phyloP scores from a whole-genome alignment of 2,329 filamentous ascomycete genomes.

The Sodiomyces alkalinus region DNA sequence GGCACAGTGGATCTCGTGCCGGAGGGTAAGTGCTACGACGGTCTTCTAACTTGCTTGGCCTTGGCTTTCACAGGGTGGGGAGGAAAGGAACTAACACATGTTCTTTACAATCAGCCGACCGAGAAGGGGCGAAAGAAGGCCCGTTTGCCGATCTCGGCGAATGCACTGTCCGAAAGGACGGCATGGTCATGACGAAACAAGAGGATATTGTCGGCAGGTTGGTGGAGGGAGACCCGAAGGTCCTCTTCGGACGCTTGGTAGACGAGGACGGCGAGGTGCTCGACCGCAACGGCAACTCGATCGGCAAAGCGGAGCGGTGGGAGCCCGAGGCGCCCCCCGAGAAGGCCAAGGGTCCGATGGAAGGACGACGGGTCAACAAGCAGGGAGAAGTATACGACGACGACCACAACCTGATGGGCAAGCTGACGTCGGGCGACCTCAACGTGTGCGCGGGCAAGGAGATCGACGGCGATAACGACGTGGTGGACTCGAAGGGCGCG shows the following conservation, averaged over 20 bases:
- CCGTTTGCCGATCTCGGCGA: constrained; percentile 53
- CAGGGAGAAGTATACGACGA: constrained; percentile 44
- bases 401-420: constrained; percentile 46
- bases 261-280: constrained; percentile 73
- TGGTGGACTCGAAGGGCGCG: constrained; percentile 52
- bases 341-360: constrained; percentile 34
- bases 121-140: constrained; percentile 46
- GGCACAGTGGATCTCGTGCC: constrained; percentile 53
- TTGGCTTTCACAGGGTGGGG: too few relatives aligned
- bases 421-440: constrained; percentile 52
- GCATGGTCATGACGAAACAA: constrained; percentile 47
- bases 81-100: too few relatives aligned
- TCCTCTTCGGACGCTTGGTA: constrained; percentile 56
- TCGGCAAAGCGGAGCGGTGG: constrained; percentile 45
- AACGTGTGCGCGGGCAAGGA: constrained; percentile 51
- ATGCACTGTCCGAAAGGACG: constrained; percentile 52
- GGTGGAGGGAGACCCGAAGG: constrained; percentile 54
- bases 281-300: constrained; percentile 53
- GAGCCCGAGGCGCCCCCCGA: constrained; percentile 27
- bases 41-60: too few relatives aligned
- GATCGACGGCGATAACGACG: constrained; percentile 56
- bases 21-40: too few relatives aligned
- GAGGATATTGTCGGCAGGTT: constrained; percentile 62
- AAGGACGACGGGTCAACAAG: constrained; percentile 39
- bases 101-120: too few relatives aligned